Conservation (phyloP, 192 early-diverging fungal species). For the Globomyces pollinis-pini region DNA sequence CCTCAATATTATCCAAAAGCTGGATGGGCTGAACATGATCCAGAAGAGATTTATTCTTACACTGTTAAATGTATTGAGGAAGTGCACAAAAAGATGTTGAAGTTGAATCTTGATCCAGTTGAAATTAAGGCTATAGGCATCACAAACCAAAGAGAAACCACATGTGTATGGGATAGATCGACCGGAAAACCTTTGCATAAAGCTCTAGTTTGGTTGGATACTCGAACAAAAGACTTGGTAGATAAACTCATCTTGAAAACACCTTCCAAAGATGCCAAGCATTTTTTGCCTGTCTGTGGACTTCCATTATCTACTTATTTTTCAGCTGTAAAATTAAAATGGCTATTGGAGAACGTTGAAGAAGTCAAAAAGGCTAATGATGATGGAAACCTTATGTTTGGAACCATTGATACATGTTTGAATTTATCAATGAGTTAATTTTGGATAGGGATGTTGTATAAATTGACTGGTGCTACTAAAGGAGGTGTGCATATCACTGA, state of each 20-base stretch:
- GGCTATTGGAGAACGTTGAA: conserved; percentile 80
- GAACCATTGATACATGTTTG: conserved; percentile 91
- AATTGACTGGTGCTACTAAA: conserved; percentile 71
- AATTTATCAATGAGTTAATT: conserved; percentile 56
- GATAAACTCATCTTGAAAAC: conserved; percentile 47
- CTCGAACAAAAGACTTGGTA: conserved; percentile 72
- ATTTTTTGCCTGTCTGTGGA: conserved; percentile 61
- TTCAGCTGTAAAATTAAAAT: conserved; percentile 81
- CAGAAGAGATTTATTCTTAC: conserved; percentile 61
- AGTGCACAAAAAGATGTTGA: conserved; percentile 52
- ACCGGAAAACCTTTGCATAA: conserved; percentile 74
- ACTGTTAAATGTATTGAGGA: conserved; percentile 61
- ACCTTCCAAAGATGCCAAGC: conserved; percentile 33
- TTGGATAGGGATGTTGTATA: conserved; percentile 30
- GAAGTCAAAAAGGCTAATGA: conserved; percentile 67
- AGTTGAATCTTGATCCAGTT: conserved; percentile 43
- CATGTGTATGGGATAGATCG: conserved; percentile 76
- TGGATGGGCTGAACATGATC: conserved; percentile 88
- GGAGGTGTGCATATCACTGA: conserved; percentile 80
- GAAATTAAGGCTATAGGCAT: conserved; percentile 64
- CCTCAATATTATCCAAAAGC: conserved; percentile 64
- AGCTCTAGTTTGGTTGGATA: conserved; percentile 90
- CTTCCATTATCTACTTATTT: conserved; percentile 90
- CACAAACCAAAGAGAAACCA: conserved; percentile 93
- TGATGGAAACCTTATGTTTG: conserved; percentile 66